Percentiles rank a stretch among this genome's conserved stretches.
These are phyloP conservation scores for Rhizopogon rudus DNA, from an alignment of 768 basidiomycete genomes.

Conservation along the genomic window DNA sequence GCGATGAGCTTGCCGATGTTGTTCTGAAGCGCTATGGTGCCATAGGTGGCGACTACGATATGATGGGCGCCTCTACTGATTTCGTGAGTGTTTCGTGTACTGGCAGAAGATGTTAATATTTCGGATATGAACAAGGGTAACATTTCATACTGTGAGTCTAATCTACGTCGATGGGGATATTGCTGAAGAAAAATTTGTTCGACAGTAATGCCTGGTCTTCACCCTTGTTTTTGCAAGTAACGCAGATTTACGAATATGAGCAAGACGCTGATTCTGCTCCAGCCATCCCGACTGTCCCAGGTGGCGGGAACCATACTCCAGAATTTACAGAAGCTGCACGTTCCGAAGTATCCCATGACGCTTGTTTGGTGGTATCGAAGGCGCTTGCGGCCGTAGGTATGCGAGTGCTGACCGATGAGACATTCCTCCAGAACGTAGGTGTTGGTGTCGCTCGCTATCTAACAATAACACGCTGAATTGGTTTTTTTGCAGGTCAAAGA, in stretches of 20 bases:
- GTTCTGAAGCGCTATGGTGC: conserved; percentile 50
- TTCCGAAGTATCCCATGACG: conserved; percentile 51
- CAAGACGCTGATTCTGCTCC: neutral
- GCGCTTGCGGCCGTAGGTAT: conserved; percentile 62
- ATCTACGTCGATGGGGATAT: no score
- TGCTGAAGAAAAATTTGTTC: conserved; percentile 6
- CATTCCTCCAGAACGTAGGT: conserved; percentile 49
- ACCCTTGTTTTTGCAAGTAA: conserved; percentile 46
- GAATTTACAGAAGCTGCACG: conserved; percentile 56
- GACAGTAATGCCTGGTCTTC: conserved; percentile 47
- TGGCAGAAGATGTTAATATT: neutral
- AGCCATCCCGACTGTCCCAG: conserved; percentile 64
- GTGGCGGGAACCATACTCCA: conserved; percentile 72
- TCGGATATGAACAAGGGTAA: conserved; percentile 26
- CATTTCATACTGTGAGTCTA: conserved; percentile 53
- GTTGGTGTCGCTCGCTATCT: neutral
- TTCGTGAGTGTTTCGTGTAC: conserved; percentile 46
- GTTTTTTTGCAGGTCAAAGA: conserved; percentile 30
- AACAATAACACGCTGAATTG: neutral
- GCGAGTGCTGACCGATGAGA: conserved; percentile 57
- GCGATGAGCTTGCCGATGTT: conserved; percentile 56
- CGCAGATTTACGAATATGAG: neutral
- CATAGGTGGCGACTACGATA: conserved; percentile 57
- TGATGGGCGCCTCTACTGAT: conserved; percentile 66
- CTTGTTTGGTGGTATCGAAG: conserved; percentile 56